These are phyloP conservation scores for Lactarius sanguifluus DNA, from an alignment of 768 basidiomycete species.

Conservation along the genomic window DNA sequence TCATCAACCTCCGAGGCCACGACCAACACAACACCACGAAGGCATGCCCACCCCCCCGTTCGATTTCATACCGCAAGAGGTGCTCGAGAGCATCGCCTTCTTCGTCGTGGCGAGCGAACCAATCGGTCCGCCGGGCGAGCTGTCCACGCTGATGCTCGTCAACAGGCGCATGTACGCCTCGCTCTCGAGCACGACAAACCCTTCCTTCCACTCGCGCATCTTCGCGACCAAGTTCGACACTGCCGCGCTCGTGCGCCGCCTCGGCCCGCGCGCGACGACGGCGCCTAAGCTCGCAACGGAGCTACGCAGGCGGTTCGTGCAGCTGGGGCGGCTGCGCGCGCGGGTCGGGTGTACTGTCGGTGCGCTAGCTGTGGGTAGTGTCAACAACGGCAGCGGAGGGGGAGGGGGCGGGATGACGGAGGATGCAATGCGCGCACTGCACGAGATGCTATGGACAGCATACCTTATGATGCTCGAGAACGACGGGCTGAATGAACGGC, in stretches of 20 bases:
- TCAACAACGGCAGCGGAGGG: neutral
- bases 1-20: neutral
- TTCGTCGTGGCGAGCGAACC: slow-evolving; percentile 47
- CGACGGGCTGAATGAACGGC: slow-evolving; percentile 66
- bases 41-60: slow-evolving; percentile 37
- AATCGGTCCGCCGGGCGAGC: slow-evolving; percentile 60
- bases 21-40: slow-evolving; percentile 2
- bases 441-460: slow-evolving; percentile 60
- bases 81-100: slow-evolving; percentile 77
- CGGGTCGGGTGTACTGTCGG: slow-evolving; percentile 41
- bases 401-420: slow-evolving; percentile 24
- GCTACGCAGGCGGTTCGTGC: slow-evolving; percentile 58
- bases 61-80: slow-evolving; percentile 64
- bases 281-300: slow-evolving; percentile 57
- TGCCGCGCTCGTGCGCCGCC: slow-evolving; percentile 47
- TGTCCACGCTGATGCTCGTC: slow-evolving; percentile 55
- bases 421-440: slow-evolving; percentile 35
- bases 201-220: slow-evolving; percentile 70
- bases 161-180: slow-evolving; percentile 49
- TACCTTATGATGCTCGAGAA: slow-evolving; percentile 84
- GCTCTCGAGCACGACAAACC: slow-evolving; percentile 55
- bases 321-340: slow-evolving; percentile 56
- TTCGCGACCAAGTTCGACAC: slow-evolving; percentile 70
- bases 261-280: slow-evolving; percentile 43
- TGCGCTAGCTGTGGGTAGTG: neutral